These are phyloP conservation scores for Blastocystis sp. DNA, from an alignment of 352 stramenopile species.

Conservation along the genomic window DNA sequence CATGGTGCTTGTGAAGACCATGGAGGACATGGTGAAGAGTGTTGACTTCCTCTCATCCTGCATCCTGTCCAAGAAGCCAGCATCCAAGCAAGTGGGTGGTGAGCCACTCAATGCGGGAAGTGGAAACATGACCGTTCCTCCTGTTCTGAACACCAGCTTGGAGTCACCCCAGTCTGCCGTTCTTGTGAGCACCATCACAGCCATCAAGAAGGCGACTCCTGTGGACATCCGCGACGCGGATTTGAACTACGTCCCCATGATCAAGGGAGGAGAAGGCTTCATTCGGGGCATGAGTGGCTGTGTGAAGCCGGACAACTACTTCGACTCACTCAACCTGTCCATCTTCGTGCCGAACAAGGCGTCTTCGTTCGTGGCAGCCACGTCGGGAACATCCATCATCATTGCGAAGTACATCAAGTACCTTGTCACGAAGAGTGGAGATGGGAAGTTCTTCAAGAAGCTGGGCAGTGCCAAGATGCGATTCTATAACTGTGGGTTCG, in stretches of 20 bases:
- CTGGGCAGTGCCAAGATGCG: not conserved
- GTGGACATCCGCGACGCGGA: conserved; percentile 5
- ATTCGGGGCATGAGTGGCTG: not conserved
- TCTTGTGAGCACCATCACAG: not conserved
- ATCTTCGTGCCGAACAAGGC: conserved; percentile 46
- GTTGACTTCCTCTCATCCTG: not conserved
- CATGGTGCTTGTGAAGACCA: not conserved
- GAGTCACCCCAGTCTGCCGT: not conserved
- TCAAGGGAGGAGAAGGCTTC: not conserved
- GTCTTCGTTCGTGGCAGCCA: conserved; percentile 5
- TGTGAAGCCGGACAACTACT: conserved; percentile 9
- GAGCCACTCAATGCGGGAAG: not conserved
- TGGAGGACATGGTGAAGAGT: not conserved
- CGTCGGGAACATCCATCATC: conserved; percentile 19
- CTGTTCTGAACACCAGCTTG: not conserved
- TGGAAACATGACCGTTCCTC: not conserved
- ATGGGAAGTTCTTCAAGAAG: conserved; percentile 61
- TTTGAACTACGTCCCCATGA: not conserved
- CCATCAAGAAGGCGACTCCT: not conserved
- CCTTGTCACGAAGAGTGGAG: conserved; percentile 26
- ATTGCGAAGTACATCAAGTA: conserved; percentile 63
- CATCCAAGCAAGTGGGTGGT: not conserved
- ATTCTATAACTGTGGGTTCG: not conserved
- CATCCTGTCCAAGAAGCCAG: not conserved
- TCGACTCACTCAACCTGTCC: not conserved